Evolutionary conservation across 148 eudicot species (phyloP).

Genomic region (Amaranthus cruentus): DNA sequence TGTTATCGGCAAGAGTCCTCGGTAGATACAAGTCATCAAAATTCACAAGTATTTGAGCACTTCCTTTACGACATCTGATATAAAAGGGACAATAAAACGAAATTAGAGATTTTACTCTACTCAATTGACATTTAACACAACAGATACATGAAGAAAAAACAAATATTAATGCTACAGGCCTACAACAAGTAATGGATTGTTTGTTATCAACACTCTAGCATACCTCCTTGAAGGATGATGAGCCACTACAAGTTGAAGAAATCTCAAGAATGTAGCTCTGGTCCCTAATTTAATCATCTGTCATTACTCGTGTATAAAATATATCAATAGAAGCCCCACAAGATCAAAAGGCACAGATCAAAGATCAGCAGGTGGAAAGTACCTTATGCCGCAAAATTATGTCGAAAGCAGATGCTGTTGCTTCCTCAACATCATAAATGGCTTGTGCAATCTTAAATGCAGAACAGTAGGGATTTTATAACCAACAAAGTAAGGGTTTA

Average conservation of each 20-base stretch:
- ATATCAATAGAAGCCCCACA: constrained; percentile 16
- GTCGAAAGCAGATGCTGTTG: constrained; percentile 73
- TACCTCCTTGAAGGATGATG: constrained; percentile 97
- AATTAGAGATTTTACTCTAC: neutral
- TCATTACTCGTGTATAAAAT: constrained; percentile 14
- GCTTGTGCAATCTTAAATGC: constrained; percentile 67
- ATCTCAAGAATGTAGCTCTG: constrained; percentile 66
- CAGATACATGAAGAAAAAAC: neutral
- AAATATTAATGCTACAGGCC: neutral
- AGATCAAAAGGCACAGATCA: neutral
- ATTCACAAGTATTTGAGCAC: constrained; percentile 81
- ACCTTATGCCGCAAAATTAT: constrained; percentile 81
- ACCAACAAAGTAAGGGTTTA: neutral
- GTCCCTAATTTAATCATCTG: constrained; percentile 88
- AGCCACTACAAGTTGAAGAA: constrained; percentile 81
- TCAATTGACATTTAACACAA: neutral
- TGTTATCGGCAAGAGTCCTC: constrained; percentile 32
- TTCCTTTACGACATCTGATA: constrained; percentile 87
- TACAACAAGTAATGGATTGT: neutral
- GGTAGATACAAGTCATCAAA: constrained; percentile 72
- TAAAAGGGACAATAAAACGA: constrained; percentile 11
- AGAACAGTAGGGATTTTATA: constrained; percentile 5
- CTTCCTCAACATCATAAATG: constrained; percentile 86
- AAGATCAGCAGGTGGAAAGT: constrained; percentile 12
- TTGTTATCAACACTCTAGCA: constrained; percentile 6